These are phyloP conservation scores for Tetrahymena malaccensis DNA, from an alignment of 73 alveolate genomes.

Conservation along the genomic window DNA sequence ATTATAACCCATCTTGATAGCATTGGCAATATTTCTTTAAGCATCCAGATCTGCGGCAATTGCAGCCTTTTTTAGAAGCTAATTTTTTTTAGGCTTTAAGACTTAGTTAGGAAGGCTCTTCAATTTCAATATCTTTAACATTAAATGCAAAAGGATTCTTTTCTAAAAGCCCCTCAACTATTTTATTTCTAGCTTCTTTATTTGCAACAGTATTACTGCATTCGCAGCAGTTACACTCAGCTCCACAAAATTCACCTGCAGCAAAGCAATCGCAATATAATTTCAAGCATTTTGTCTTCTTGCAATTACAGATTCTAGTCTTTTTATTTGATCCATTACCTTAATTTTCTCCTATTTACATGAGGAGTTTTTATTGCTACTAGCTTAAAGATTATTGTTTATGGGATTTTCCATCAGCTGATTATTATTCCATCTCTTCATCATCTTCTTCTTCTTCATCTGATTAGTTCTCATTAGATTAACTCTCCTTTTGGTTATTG, in stretches of 20 bases:
- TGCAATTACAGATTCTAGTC: conserved; percentile 76
- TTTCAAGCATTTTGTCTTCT: conserved; percentile 89
- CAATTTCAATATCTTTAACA: conserved; percentile 52
- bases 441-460: neutral
- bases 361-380: neutral
- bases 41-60: conserved; percentile 92
- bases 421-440: neutral
- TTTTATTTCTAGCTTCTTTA: conserved; percentile 68
- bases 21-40: conserved; percentile 95
- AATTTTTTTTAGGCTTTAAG: conserved; percentile 22
- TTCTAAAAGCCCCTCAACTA: conserved; percentile 74
- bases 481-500: neutral
- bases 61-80: conserved; percentile 74
- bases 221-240: conserved; percentile 88
- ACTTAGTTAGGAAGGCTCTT: neutral
- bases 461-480: neutral
- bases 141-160: conserved; percentile 92
- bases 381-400: neutral
- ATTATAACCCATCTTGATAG: conserved; percentile 74
- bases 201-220: conserved; percentile 85
- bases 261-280: conserved; percentile 96
- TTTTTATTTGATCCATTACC: conserved; percentile 1
- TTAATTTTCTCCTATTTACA: neutral
- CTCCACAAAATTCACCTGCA: conserved; percentile 70
- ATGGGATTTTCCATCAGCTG: neutral